Evolutionary conservation across 306 rosid genomes (phyloP), one percentile per base, ranked within the genome.

Genomic region (Sindora glabra): DNA sequence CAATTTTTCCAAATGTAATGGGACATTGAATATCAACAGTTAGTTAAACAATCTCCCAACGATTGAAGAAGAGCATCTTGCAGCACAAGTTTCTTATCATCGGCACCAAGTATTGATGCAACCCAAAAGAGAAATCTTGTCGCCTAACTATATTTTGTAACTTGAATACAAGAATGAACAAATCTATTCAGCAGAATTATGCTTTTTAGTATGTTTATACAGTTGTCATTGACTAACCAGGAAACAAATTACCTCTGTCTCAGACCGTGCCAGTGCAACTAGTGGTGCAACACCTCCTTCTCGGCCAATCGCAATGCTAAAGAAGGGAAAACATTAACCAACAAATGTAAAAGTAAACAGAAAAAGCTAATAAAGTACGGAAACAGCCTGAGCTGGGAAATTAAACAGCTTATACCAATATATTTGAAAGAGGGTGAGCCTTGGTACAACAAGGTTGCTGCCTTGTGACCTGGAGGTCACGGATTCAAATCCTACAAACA

Each of bases 211-310:
- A 48, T 49, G 48, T 39, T 34, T 15, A 64, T 37, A 12, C 40
- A 68, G 54, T 37, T 45, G 64, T 42, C 15, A 65, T 23, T 41
- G 42, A 47, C 17, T 34, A 47, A 27, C 41, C 62, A 66, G 36
- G 52, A 50, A 73, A 71, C 26, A 70, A 58, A 72, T 75, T 82
- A 86, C 99, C 83, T 83, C 95, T 7, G 91, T 84, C 22, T 86
- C 95, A 45, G 95, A 94, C 41, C 95, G 84, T 2, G 99, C 97
- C 69, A 89, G 79, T 5, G 95, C 97, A 82, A 94, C 89, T 77
- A 94, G 75, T 30, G 99, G 97, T 26, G 92, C 97, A 53, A 94
- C 99, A 56, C 99, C 99, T 48, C 97, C 99, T 89, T 94, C 97
- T 59, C 83, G 89, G 55, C 99, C 99, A 77, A 94, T 94, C 51